Evolutionary conservation across 306 rosid genomes (phyloP), one percentile per base, ranked within the genome.

Genomic region (Begonia fuchsioides): DNA sequence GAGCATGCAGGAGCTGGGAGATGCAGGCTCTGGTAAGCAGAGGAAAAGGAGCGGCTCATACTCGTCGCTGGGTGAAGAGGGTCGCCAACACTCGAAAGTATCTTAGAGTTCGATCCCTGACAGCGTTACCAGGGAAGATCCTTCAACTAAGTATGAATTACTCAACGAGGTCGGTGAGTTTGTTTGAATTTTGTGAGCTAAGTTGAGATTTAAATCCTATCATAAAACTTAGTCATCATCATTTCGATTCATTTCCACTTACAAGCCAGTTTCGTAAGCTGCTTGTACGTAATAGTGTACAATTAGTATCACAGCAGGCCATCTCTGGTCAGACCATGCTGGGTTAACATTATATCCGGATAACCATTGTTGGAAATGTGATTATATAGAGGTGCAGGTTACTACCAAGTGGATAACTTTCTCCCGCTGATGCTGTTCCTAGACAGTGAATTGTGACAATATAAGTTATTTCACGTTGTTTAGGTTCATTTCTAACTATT

Each of bases 91-190:
- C 3, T 26, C 70, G 10, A 90, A 84, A 71, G 72, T 85, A 55
- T 90, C 98, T 13, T 9, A 77, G 54, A 90, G 98, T 75, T 90
- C 98, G 4, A 85, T 90, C 12, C 94, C 98, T 10, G 98, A 85
- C 5, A 81, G 95, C 65, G 76, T 90, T 58, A 81, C 69, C 61
- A 72, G 76, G 67, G 98, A 90, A 74, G 98, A 90, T 60, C 98
- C 98, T 51, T 67, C 93, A 5, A 67, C 69, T 0, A 90, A 81
- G 70, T 90, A 90, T 55, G 98, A 90, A 67, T 62, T 90, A 75
- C 95, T 90, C 57, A 85, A 90, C 63, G 98, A 90, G 60, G 95
- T 90, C 44, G 97, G 97, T 90, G 59, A 54, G 81, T 66, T 49
- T 10, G 44, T 6, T 32, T 19, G 15, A 16, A 13, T 32, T 40